A percentile compares a stretch with the other conserved stretches of the same genome.
Evolutionary conservation across 371 early-diverging fungal species (phyloP).

Genomic region (Blakeslea trispora): DNA sequence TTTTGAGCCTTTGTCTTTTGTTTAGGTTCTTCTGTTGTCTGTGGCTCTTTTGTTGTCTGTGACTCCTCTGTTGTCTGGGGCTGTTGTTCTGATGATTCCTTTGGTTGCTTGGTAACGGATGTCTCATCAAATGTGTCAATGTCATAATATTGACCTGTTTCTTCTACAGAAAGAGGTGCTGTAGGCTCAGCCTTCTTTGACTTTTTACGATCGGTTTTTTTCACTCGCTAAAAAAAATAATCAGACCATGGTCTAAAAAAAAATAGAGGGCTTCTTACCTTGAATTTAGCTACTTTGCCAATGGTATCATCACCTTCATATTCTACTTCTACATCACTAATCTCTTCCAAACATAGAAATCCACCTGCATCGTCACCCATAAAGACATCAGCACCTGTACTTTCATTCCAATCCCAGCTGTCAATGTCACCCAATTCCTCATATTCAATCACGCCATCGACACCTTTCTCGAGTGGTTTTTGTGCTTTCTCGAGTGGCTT

Average conservation of each 20-base stretch:
- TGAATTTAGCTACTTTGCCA: slow-evolving; percentile 71
- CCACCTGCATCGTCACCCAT: slow-evolving; percentile 73
- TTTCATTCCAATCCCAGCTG: slow-evolving; percentile 67
- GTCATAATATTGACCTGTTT: slow-evolving; percentile 44
- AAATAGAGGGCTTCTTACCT: slow-evolving; percentile 54
- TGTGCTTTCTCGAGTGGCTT: neutral
- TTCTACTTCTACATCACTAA: slow-evolving; percentile 81
- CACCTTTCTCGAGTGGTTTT: slow-evolving; percentile 9
- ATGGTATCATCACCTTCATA: slow-evolving; percentile 64
- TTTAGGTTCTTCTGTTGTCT: slow-evolving; percentile 14
- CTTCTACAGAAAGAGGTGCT: slow-evolving; percentile 50
- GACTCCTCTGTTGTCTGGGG: slow-evolving; percentile 1
- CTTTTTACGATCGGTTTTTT: slow-evolving; percentile 37
- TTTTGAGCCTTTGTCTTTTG: slow-evolving; percentile 29
- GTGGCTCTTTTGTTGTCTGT: slow-evolving; percentile 7
- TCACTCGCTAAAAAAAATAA: slow-evolving; percentile 45
- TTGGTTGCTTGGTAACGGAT: slow-evolving; percentile 29
- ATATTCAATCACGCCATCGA: slow-evolving; percentile 28
- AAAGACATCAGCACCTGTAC: slow-evolving; percentile 44
- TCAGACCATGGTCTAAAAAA: too few species aligned
- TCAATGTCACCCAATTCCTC: slow-evolving; percentile 46
- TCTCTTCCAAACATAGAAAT: slow-evolving; percentile 84
- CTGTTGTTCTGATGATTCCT: slow-evolving; percentile 1
- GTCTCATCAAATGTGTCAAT: slow-evolving; percentile 62
- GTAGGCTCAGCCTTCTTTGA: slow-evolving; percentile 49